phyloP scores from a whole-genome alignment of 73 alveolate genomes.

The Breviolum minutum region DNA sequence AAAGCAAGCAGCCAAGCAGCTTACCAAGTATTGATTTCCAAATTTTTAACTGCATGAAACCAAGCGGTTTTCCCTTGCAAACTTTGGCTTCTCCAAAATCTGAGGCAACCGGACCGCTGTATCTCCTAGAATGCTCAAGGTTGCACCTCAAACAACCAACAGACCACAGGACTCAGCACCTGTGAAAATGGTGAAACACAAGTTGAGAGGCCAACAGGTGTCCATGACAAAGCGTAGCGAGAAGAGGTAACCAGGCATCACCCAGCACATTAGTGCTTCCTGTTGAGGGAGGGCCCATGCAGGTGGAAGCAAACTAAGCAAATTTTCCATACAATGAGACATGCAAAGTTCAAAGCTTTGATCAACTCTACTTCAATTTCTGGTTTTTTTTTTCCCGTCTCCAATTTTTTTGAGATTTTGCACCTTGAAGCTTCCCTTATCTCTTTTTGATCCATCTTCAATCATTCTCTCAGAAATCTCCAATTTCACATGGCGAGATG shows the following conservation, averaged over 20 bases:
- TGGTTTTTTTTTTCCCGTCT: too few species aligned
- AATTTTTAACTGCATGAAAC: neutral
- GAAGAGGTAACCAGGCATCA: constrained; percentile 55
- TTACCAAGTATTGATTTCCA: neutral
- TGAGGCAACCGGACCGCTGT: constrained; percentile 48
- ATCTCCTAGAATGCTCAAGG: constrained; percentile 80
- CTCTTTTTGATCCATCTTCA: too few species aligned
- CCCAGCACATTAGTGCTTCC: constrained; percentile 82
- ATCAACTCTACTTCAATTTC: too few species aligned
- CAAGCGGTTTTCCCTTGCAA: neutral
- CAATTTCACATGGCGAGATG: too few species aligned
- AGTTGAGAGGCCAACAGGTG: constrained; percentile 20
- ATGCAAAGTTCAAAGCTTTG: too few species aligned
- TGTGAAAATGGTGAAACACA: neutral
- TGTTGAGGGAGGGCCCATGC: neutral
- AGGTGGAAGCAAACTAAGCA: too few species aligned
- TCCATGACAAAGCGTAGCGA: constrained; percentile 67
- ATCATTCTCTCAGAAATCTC: too few species aligned
- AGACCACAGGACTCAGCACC: neutral
- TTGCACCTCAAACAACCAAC: constrained; percentile 26
- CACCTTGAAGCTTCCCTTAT: too few species aligned
- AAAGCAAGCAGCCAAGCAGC: too few species aligned
- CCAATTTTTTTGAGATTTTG: too few species aligned
- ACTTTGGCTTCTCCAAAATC: neutral
- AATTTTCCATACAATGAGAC: too few species aligned